Conservation (phyloP, 768 basidiomycete genomes). For the Rhodocollybia butyracea region DNA sequence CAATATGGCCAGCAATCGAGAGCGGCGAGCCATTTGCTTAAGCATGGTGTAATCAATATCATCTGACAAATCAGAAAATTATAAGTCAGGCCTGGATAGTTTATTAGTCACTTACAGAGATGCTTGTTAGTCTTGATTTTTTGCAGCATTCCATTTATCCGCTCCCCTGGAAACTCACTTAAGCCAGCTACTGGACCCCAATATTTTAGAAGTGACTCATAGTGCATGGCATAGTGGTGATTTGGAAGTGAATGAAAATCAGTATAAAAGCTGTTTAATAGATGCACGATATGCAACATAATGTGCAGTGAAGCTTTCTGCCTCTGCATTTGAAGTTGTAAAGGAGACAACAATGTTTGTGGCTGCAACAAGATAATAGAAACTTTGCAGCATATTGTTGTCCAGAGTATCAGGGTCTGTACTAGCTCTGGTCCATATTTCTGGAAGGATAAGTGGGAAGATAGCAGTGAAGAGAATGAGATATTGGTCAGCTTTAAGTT, state of each 20-base stretch:
- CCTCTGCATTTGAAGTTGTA: slow-evolving; percentile 10
- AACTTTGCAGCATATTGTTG: slow-evolving; percentile 4
- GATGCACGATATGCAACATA: slow-evolving; percentile 6
- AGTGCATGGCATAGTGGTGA: slow-evolving; percentile 13
- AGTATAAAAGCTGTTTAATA: background rate
- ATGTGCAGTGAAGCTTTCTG: slow-evolving; percentile 5
- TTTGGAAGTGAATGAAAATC: slow-evolving; percentile 3
- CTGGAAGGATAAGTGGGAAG: slow-evolving; percentile 10
- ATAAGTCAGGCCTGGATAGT: background rate
- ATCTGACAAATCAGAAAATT: background rate
- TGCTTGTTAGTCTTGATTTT: slow-evolving; percentile 7
- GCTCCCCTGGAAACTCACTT: slow-evolving; percentile 15
- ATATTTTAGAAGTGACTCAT: slow-evolving; percentile 5
- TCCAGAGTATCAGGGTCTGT: background rate
- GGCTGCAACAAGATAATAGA: slow-evolving; percentile 4
- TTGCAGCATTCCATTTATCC: slow-evolving; percentile 11
- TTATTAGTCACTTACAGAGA: background rate
- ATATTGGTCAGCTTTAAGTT: slow-evolving; percentile 16
- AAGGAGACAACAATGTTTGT: slow-evolving; percentile 12
- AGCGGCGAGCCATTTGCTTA: background rate
- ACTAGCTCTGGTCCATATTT: background rate
- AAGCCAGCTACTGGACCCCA: slow-evolving; percentile 12
- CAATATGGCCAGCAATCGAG: background rate
- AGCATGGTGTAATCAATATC: slow-evolving; percentile 1
- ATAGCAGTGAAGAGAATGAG: slow-evolving; percentile 12